A percentile compares a stretch with the other conserved stretches of the same genome.
Evolutionary conservation across 345 rosid genomes (phyloP).

Genomic region (Citrus maxima): DNA sequence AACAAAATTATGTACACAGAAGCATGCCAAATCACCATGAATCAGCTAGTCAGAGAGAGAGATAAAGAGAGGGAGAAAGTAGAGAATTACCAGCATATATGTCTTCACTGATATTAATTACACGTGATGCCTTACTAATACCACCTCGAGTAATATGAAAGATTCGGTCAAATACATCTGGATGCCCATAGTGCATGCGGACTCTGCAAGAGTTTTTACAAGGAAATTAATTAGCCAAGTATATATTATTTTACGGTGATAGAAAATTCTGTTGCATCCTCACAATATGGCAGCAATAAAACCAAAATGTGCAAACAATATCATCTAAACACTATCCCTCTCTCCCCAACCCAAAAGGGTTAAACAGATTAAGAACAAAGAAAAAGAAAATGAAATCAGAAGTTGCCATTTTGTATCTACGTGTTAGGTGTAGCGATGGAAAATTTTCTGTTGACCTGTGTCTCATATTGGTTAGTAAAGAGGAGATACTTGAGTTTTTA

Average conservation of each 20-base stretch:
- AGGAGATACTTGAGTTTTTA: too few species aligned
- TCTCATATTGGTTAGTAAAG: too few species aligned
- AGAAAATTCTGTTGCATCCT: background rate
- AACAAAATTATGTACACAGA: background rate
- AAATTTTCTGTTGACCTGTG: too few species aligned
- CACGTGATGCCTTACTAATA: conserved; percentile 96
- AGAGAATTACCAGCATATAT: conserved; percentile 78
- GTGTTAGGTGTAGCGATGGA: background rate
- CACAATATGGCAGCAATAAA: background rate
- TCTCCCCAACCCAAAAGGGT: background rate
- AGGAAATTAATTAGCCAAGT: background rate
- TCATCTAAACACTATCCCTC: background rate
- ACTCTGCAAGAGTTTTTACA: conserved; percentile 58
- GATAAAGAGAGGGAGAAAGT: background rate
- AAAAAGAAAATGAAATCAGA: background rate
- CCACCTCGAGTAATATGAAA: conserved; percentile 98
- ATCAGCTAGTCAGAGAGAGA: background rate
- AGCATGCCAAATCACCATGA: background rate
- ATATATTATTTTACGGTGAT: background rate
- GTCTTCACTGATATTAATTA: conserved; percentile 97
- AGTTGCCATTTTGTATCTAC: background rate
- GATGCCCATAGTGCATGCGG: conserved; percentile 99
- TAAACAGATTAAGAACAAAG: background rate
- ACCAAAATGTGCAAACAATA: background rate
- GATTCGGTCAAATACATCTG: conserved; percentile 94